Conservation (phyloP, 352 stramenopile genomes). For the Phytophthora sojae region DNA sequence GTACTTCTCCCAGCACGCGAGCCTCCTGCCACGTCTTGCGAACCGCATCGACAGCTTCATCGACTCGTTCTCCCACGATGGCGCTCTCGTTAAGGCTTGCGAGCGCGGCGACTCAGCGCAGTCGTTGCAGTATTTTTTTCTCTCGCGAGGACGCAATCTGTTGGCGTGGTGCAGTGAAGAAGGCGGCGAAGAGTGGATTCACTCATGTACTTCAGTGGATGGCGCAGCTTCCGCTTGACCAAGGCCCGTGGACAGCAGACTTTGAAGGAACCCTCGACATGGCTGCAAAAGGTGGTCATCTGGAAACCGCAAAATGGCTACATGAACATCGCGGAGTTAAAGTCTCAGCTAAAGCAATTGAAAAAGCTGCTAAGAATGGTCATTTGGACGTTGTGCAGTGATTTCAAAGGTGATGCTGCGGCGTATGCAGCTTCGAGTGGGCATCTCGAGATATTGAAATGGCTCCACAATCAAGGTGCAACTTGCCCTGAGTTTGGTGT, state of each 20-base stretch:
- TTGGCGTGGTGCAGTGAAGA: background rate
- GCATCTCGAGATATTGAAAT: background rate
- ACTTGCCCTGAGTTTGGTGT: background rate
- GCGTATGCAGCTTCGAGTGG: background rate
- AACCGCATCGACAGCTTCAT: background rate
- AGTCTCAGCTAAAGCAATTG: background rate
- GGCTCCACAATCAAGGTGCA: background rate
- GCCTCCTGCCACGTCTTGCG: background rate
- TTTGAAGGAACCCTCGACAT: background rate
- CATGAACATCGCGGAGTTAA: background rate
- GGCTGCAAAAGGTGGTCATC: background rate
- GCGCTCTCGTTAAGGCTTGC: background rate
- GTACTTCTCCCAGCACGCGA: background rate
- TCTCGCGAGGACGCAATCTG: background rate
- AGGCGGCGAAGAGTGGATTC: background rate
- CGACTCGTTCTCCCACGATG: background rate
- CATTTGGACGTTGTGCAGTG: background rate
- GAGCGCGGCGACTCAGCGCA: background rate
- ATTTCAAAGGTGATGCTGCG: background rate
- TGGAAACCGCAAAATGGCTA: background rate
- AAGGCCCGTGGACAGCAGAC: background rate
- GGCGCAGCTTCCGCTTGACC: background rate
- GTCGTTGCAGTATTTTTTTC: background rate
- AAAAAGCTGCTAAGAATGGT: background rate
- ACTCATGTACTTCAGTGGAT: slow-evolving; percentile 5